Base-by-base conservation (phyloP, 176 grass and related monocot genomes). In the Zizania latifolia region DNA sequence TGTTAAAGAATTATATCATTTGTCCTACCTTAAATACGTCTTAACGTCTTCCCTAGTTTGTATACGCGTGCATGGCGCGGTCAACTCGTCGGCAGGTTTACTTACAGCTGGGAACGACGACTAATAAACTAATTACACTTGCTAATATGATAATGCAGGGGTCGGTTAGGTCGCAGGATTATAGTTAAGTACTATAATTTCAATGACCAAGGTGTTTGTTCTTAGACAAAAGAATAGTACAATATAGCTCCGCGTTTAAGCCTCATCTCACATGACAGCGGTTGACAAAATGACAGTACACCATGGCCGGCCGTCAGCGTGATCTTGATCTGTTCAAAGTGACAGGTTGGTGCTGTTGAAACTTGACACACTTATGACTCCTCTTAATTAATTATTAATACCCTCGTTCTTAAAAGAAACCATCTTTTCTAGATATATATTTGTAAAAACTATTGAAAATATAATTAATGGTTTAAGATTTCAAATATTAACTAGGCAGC, bases 11-110 rank as follows among this genome's bases (percentile, higher is more conserved):
- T n/a, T n/a, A n/a, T n/a, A n/a, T n/a, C n/a, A n/a, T n/a, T n/a
- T n/a, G n/a, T n/a, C n/a, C n/a, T n/a, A n/a, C n/a, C n/a, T n/a
- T n/a, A n/a, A n/a, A n/a, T n/a, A n/a, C n/a, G n/a, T n/a, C n/a
- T n/a, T n/a, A n/a, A 0, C 8, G n/a, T 53, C 48, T 22, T 6
- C 6, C 6, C 48, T 1, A n/a, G n/a, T 7, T 50, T 21, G 5
- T 51, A 8, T 28, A n/a, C 65, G 22, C 0, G 43, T 43, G 64
- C 62, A 35, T 51, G 53, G 62, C 5, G 40, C 39, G 9, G 61
- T 58, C 81, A 68, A 68, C 45, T 35, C 81, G 72, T 69, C 63
- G 72, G 53, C 81, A 70, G 29, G 36, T 46, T 35, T 28, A 39
- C 36, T 8, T 19, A 54, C 35, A 48, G 68, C 45, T 71, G 66